Evolutionary conservation across 768 basidiomycete species (phyloP).

Genomic region (Trametes coccinea): DNA sequence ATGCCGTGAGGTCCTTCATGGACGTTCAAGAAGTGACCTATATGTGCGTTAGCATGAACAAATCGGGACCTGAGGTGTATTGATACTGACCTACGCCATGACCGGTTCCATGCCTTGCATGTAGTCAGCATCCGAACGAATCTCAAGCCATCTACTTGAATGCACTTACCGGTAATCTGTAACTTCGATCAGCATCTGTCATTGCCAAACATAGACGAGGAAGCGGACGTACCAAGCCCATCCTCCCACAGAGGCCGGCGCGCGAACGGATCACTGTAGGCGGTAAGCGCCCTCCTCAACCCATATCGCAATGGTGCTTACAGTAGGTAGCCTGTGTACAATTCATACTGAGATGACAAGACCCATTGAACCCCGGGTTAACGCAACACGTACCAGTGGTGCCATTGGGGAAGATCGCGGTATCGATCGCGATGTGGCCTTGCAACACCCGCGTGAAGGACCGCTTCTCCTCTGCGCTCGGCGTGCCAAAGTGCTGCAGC

Average conservation of each 20-base stretch:
- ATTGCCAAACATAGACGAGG: slow-evolving; percentile 4
- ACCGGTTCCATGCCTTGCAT: slow-evolving; percentile 79
- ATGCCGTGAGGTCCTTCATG: slow-evolving; percentile 81
- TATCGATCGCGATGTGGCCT: slow-evolving; percentile 89
- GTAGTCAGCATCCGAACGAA: no score
- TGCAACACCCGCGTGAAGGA: slow-evolving; percentile 92
- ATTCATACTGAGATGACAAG: neutral
- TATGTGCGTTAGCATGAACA: neutral
- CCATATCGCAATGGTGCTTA: slow-evolving; percentile 32
- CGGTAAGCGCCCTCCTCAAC: neutral
- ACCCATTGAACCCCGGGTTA: neutral
- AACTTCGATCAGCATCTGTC: neutral
- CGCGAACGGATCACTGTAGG: slow-evolving; percentile 74
- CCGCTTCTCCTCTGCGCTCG: slow-evolving; percentile 78
- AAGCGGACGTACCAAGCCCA: slow-evolving; percentile 62
- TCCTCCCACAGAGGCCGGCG: slow-evolving; percentile 81
- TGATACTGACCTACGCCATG: slow-evolving; percentile 71
- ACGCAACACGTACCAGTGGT: slow-evolving; percentile 58
- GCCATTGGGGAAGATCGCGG: slow-evolving; percentile 77
- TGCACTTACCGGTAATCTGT: slow-evolving; percentile 56
- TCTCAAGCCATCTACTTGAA: no score
- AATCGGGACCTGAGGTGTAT: neutral
- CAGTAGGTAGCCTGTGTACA: slow-evolving; percentile 53
- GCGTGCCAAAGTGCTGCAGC: slow-evolving; percentile 83
- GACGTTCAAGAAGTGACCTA: slow-evolving; percentile 85